Conservation (phyloP, 345 rosid species). For the Rhizophora mangle region DNA sequence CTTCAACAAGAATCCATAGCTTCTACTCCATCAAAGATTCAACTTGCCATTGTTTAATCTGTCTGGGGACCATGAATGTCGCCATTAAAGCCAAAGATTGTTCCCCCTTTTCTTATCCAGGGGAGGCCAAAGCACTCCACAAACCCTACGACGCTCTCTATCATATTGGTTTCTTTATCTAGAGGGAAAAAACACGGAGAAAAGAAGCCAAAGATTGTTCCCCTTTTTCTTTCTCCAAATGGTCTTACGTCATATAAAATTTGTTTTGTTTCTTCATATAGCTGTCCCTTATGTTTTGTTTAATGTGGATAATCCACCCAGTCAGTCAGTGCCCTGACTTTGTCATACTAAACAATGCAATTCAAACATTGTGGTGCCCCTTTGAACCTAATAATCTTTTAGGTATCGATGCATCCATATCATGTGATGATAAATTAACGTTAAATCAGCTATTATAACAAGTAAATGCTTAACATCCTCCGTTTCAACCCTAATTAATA, state of each 20-base stretch:
- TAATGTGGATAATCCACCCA: slow-evolving; percentile 22
- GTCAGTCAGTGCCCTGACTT: slow-evolving; percentile 22
- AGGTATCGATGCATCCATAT: slow-evolving; percentile 13
- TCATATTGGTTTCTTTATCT: slow-evolving; percentile 4
- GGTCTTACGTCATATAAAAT: background rate
- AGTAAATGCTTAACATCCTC: background rate
- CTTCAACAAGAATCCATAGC: slow-evolving; percentile 26
- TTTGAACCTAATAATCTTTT: slow-evolving; percentile 16
- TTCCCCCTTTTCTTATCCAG: slow-evolving; percentile 10
- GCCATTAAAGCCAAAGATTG: background rate
- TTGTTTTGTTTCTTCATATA: background rate
- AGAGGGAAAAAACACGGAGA: slow-evolving; percentile 1
- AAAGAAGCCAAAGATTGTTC: slow-evolving; percentile 20
- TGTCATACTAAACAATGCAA: background rate
- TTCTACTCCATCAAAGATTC: slow-evolving; percentile 29
- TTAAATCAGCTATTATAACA: background rate
- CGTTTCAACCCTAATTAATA: slow-evolving; percentile 18
- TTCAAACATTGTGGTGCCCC: slow-evolving; percentile 18
- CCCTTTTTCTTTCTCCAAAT: background rate
- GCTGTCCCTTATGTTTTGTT: slow-evolving; percentile 9
- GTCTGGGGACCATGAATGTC: slow-evolving; percentile 16
- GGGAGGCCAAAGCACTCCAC: slow-evolving; percentile 1
- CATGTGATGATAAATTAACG: slow-evolving; percentile 16
- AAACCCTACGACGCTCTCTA: slow-evolving; percentile 10
- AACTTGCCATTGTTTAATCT: slow-evolving; percentile 10